Evolutionary conservation across 1,284 basidiomycete genomes (phyloP).

Genomic region (Trametes hirsuta): DNA sequence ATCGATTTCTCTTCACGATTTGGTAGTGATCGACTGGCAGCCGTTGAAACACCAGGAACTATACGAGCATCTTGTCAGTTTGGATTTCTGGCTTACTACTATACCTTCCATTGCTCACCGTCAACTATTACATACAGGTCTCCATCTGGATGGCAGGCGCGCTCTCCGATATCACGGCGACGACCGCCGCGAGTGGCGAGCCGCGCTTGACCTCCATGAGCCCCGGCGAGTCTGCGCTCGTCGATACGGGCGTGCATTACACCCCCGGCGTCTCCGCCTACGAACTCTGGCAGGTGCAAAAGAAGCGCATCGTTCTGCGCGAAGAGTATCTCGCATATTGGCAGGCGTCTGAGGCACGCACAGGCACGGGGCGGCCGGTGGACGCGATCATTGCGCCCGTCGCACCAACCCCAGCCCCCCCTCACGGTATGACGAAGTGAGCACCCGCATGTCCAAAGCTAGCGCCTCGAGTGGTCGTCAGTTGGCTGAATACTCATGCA

Average conservation of each 20-base stretch:
- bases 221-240: conserved; percentile 31
- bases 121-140: neutral
- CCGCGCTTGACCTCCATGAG: conserved; percentile 41
- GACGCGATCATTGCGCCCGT: conserved; percentile 66
- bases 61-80: conserved; percentile 56
- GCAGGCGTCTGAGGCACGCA: conserved; percentile 49
- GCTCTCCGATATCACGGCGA: conserved; percentile 46
- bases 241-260: conserved; percentile 22
- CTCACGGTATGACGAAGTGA: conserved; percentile 56
- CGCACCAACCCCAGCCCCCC: conserved; percentile 52
- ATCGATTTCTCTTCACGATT: conserved; percentile 27
- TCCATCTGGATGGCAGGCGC: conserved; percentile 28
- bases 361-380: conserved; percentile 63
- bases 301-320: conserved; percentile 46
- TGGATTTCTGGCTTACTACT: conserved; percentile 39
- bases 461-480: neutral
- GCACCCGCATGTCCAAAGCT: conserved; percentile 13
- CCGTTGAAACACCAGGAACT: conserved; percentile 50
- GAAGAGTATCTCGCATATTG: conserved; percentile 59
- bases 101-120: neutral
- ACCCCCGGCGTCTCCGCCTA: conserved; percentile 40
- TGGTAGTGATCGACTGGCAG: conserved; percentile 41
- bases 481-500: neutral
- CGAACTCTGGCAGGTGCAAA: conserved; percentile 61
- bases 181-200: conserved; percentile 33